Base-by-base conservation (phyloP, 768 basidiomycete species). In the Termitomyces sp. region DNA sequence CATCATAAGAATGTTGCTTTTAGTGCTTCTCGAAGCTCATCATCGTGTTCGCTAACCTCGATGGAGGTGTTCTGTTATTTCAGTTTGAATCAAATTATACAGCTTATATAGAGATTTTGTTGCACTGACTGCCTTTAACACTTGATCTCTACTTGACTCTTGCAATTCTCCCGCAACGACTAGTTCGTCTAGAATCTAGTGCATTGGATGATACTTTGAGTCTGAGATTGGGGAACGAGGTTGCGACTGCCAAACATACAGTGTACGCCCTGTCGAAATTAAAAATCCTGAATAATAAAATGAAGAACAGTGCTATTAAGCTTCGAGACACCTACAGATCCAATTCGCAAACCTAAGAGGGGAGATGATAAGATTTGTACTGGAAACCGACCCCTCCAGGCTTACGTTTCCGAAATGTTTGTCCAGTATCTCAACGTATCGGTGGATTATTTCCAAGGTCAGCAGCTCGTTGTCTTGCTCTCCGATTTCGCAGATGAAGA, bases 201-300 rank as follows among this genome's bases (percentile, higher is more conserved):
- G 15, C 15, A 44, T 10, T 43, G n/a, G 15, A 38, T 28, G 2
- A 5, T 17, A 47, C 40, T 3, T 19, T 7, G 17, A 22, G 28
- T 15, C 17, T 32, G 9, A 37, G 34, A 37, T 8, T 45, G 26
- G 38, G 19, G 6, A 17, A 8, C 35, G 2, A 32, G 14, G 24
- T 37, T 40, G 37, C 17, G 22, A 40, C 24, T 19, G 35, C n/a
- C 21, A 38, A n/a, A 67, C 70, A 30, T 19, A 90, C 94, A 4
- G 90, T 84, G 67, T 93, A 97, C 1, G 95, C 96, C 69, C 93
- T 91, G 67, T 98, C 90, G 68, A 98, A 98, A 74, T 97, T 97
- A 81, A 97, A 98, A 62, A 98, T 96, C 51, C 92, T 94, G 40
- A 38, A 47, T 5, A 9, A 8, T 3, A 43, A 19, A 43, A 55